These are phyloP conservation scores for Vitis cinerea DNA, from an alignment of 164 flowering plant genomes.

Conservation along the genomic window DNA sequence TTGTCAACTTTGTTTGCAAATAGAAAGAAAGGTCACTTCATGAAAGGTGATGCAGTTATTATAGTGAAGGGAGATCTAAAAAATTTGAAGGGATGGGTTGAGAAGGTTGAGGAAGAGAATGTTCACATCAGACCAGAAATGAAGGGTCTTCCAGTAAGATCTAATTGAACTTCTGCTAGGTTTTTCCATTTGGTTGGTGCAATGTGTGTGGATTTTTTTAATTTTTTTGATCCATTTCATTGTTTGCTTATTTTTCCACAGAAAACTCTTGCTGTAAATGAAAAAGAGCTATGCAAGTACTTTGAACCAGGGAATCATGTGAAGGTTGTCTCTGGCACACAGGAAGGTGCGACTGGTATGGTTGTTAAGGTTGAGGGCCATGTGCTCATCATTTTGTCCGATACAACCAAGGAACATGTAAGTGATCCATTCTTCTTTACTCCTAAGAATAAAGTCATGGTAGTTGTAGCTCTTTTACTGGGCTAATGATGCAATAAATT, in stretches of 20 bases:
- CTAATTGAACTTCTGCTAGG: background rate
- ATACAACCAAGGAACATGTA: slow-evolving; percentile 93
- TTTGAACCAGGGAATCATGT: slow-evolving; percentile 97
- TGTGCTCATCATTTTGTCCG: slow-evolving; percentile 80
- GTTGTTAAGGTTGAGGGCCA: slow-evolving; percentile 93
- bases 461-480: background rate
- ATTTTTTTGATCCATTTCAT: background rate
- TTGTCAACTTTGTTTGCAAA: slow-evolving; percentile 80
- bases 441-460: background rate
- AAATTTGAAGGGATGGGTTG: slow-evolving; percentile 91
- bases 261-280: slow-evolving; percentile 78
- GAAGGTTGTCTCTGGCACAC: slow-evolving; percentile 88
- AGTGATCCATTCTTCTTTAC: slow-evolving; percentile 20
- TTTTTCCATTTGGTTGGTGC: background rate
- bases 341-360: slow-evolving; percentile 97
- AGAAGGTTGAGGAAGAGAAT: slow-evolving; percentile 92
- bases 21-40: slow-evolving; percentile 91
- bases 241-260: slow-evolving; percentile 18
- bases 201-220: background rate
- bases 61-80: slow-evolving; percentile 87
- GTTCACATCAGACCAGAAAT: slow-evolving; percentile 79
- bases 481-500: background rate
- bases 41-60: slow-evolving; percentile 94
- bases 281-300: slow-evolving; percentile 88
- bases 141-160: slow-evolving; percentile 74